These are phyloP conservation scores for Mycena indigotica DNA, from an alignment of 768 basidiomycete species.

Conservation along the genomic window DNA sequence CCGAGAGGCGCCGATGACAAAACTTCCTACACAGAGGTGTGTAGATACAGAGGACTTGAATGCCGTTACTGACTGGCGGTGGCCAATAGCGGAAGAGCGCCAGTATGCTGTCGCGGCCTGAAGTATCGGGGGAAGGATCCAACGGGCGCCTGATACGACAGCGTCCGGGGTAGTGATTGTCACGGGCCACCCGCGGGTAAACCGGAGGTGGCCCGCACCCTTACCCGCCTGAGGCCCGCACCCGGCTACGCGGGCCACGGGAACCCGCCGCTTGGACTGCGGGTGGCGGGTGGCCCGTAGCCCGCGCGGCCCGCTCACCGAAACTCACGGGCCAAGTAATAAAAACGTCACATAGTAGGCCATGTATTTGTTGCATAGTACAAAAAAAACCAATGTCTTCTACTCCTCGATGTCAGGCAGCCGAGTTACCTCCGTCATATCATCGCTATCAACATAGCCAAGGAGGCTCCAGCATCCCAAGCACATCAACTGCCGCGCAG, in stretches of 20 bases:
- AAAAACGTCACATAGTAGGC: background rate
- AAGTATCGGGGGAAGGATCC: too few relatives aligned
- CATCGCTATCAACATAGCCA: conserved; percentile 10
- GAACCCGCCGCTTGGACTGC: background rate
- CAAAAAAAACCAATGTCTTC: background rate
- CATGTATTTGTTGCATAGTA: background rate
- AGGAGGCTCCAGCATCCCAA: conserved; percentile 23
- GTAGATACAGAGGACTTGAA: too few relatives aligned
- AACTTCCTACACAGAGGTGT: too few relatives aligned
- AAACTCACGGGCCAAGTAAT: background rate
- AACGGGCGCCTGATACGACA: too few relatives aligned
- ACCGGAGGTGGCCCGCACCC: background rate
- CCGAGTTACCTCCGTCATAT: background rate
- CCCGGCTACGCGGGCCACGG: background rate
- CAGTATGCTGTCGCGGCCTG: too few relatives aligned
- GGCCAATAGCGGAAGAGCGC: too few relatives aligned
- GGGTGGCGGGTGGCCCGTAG: background rate
- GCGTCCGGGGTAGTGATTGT: too few relatives aligned
- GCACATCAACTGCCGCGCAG: conserved; percentile 25
- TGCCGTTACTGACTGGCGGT: too few relatives aligned
- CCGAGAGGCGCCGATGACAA: too few relatives aligned
- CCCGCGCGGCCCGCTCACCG: background rate
- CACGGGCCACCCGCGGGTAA: background rate
- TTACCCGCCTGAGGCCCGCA: background rate
- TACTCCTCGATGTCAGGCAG: background rate